A percentile compares a stretch with the other conserved stretches of the same genome.
These are phyloP conservation scores for Colletotrichum sp. DNA, from an alignment of 2,329 filamentous ascomycete species.

Conservation along the genomic window DNA sequence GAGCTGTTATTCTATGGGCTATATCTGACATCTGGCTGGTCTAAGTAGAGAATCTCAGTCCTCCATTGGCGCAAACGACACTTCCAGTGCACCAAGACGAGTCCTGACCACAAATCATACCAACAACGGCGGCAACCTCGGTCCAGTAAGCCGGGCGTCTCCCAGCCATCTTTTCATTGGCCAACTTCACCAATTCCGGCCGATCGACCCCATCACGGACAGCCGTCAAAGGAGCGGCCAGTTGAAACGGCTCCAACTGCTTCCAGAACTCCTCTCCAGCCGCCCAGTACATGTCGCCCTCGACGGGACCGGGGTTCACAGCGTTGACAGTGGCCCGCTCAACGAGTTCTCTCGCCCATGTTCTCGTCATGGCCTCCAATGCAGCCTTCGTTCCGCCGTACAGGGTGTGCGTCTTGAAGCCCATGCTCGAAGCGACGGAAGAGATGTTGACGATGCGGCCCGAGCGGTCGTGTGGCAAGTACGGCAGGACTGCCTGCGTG, in stretches of 20 bases:
- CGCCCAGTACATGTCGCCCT: slow-evolving; percentile 52
- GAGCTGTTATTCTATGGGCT: neutral
- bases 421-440: slow-evolving; percentile 49
- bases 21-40: neutral
- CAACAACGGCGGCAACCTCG: slow-evolving; percentile 78
- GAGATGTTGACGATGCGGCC: slow-evolving; percentile 60
- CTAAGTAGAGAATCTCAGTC: slow-evolving; percentile 52
- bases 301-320: slow-evolving; percentile 61
- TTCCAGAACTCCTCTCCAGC: neutral
- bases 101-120: slow-evolving; percentile 75
- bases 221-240: neutral
- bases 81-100: slow-evolving; percentile 80
- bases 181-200: slow-evolving; percentile 9
- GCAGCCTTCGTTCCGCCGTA: slow-evolving; percentile 64
- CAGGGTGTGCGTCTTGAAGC: slow-evolving; percentile 57
- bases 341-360: slow-evolving; percentile 63
- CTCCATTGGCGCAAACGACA: slow-evolving; percentile 81
- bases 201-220: slow-evolving; percentile 14
- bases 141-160: slow-evolving; percentile 67
- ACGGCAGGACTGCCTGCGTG: slow-evolving; percentile 72
- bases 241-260: neutral
- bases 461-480: slow-evolving; percentile 71
- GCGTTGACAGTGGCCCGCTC: slow-evolving; percentile 59
- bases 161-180: slow-evolving; percentile 39
- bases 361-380: slow-evolving; percentile 62